Evolutionary conservation across 1,139 yeast genomes (phyloP).

Genomic region (Lodderomyces parapsilosis): DNA sequence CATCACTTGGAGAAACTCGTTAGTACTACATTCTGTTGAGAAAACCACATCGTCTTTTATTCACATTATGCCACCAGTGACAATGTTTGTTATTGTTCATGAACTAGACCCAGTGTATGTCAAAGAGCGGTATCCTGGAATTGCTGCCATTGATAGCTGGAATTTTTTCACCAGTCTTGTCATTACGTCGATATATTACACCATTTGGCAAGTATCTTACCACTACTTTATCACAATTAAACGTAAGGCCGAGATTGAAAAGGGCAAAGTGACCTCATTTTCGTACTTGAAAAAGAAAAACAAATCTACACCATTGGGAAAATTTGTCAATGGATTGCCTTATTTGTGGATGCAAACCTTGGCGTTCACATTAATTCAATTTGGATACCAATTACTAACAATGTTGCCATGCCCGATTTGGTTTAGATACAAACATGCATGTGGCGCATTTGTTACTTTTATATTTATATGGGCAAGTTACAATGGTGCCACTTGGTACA

Average conservation of each 20-base stretch:
- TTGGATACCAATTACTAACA: constrained; percentile 80
- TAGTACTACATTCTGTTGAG: constrained; percentile 88
- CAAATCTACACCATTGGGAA: constrained; percentile 65
- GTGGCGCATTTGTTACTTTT: constrained; percentile 64
- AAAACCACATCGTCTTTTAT: constrained; percentile 92
- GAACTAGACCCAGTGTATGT: constrained; percentile 61
- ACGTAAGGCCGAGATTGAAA: constrained; percentile 74
- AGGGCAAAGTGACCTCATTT: constrained; percentile 87
- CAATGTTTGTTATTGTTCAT: constrained; percentile 86
- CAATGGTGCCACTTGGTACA: constrained; percentile 93
- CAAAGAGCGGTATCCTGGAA: constrained; percentile 72
- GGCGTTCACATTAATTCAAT: constrained; percentile 85
- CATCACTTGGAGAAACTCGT: constrained; percentile 91
- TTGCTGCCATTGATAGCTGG: constrained; percentile 66
- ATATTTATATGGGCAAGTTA: constrained; percentile 80
- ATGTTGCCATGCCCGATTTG: constrained; percentile 89
- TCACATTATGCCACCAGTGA: constrained; percentile 87
- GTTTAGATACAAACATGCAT: constrained; percentile 67
- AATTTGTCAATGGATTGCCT: constrained; percentile 77
- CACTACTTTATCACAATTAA: constrained; percentile 89
- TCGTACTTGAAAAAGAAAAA: constrained; percentile 77
- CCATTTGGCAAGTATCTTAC: constrained; percentile 88
- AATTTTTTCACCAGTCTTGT: constrained; percentile 68
- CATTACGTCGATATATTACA: constrained; percentile 80
- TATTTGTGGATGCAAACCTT: constrained; percentile 79